A percentile compares a stretch with the other conserved stretches of the same genome.
Evolutionary conservation across 495 filamentous ascomycete species (phyloP).

Genomic region (Hyaloscypha bicolor): DNA sequence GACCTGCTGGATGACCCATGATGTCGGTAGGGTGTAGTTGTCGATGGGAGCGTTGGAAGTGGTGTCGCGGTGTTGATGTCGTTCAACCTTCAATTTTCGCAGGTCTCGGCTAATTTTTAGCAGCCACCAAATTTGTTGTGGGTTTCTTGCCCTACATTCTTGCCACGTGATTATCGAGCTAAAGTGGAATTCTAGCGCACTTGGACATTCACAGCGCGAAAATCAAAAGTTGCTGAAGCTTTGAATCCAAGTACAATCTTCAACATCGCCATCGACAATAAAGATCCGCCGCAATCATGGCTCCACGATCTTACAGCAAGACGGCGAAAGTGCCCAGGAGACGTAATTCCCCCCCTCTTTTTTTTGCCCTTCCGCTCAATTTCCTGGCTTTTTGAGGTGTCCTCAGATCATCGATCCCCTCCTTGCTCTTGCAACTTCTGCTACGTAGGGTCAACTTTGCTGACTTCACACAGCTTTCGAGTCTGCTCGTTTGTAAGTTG

Average conservation of each 20-base stretch:
- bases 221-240: conserved; percentile 1
- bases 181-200: neutral
- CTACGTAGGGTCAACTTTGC: conserved; percentile 13
- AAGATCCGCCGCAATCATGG: conserved; percentile 25
- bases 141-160: neutral
- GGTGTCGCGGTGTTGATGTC: conserved; percentile 15
- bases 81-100: conserved; percentile 8
- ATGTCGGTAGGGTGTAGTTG: conserved; percentile 7
- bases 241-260: neutral
- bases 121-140: neutral
- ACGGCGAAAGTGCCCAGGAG: conserved; percentile 77
- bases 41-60: conserved; percentile 10
- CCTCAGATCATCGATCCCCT: neutral
- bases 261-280: conserved; percentile 21
- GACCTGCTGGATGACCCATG: conserved; percentile 97
- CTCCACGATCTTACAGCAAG: conserved; percentile 80
- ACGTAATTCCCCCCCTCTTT: conserved; percentile 22
- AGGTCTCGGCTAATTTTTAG: neutral
- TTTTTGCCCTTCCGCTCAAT: neutral
- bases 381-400: neutral
- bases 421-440: neutral
- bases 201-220: conserved; percentile 3
- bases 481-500: conserved; percentile 98
- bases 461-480: conserved; percentile 73
- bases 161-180: neutral